Conservation (phyloP, 2,329 filamentous ascomycete species). For the Cladorrhinum sp. region DNA sequence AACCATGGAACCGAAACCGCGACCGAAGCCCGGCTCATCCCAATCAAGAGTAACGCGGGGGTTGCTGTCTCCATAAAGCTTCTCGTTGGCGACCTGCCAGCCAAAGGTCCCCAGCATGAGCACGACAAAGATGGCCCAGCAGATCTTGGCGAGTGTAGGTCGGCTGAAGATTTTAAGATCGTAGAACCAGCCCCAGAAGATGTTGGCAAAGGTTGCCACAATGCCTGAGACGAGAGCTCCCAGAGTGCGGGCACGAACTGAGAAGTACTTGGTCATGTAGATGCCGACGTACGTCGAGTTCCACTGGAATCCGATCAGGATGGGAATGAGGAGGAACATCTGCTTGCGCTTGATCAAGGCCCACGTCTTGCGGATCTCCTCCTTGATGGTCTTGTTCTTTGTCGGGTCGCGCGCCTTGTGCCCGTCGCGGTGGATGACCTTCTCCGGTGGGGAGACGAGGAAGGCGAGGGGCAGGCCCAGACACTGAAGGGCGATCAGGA, state of each 20-base stretch:
- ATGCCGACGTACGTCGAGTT: constrained; percentile 50
- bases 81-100: constrained; percentile 49
- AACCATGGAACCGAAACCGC: constrained; percentile 47
- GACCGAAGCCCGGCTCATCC: constrained; percentile 42
- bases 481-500: constrained; percentile 44
- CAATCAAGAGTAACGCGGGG: constrained; percentile 44
- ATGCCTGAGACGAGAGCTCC: constrained; percentile 45
- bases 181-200: constrained; percentile 50
- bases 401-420: constrained; percentile 30
- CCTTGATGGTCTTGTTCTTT: constrained; percentile 37
- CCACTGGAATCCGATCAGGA: constrained; percentile 50
- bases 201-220: constrained; percentile 43
- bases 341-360: constrained; percentile 41
- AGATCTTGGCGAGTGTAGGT: constrained; percentile 40
- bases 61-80: constrained; percentile 40
- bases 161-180: constrained; percentile 43
- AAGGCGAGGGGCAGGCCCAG: constrained; percentile 45
- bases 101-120: constrained; percentile 43
- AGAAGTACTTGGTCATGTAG: constrained; percentile 52
- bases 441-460: constrained; percentile 43
- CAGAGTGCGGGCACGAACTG: constrained; percentile 46
- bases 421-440: constrained; percentile 42
- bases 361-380: constrained; percentile 38
- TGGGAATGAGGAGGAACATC: constrained; percentile 47
- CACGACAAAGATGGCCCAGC: constrained; percentile 41